Base-by-base conservation (phyloP, 176 grass and related monocot genomes). In the Ensete ventricosum region DNA sequence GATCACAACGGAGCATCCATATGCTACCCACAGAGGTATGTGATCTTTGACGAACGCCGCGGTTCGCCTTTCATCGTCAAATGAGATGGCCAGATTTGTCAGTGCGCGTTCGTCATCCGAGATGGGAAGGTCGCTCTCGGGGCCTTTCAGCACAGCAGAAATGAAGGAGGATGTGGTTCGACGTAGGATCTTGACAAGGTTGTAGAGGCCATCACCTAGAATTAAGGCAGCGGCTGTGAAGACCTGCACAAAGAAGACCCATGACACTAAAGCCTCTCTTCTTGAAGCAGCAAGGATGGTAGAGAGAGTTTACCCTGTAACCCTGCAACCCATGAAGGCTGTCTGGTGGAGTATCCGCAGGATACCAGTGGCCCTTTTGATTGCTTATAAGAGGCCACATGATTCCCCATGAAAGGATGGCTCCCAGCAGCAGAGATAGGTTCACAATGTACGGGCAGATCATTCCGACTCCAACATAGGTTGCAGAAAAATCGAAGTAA, bases 371-470 rank as follows among this genome's bases (percentile, higher is more conserved):
- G 11, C 85, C 81, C 72, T 73, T 80, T 72, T 83, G 83, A 27
- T 80, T 81, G n/a, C 66, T 82, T 79, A 97, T 93, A 57, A 87
- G 80, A 19, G 93, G 93, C 90, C 93, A 93, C 88, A 97, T 92
- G 67, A 97, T 67, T 20, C 93, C 93, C 90, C 93, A 97, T 8
- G 90, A 97, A 13, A 97, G 59, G 26, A 97, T 77, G 10, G 87
- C 90, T 17, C 93, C 90, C 2, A 97, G 49, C 8, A 97, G 85
- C 19, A 97, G 73, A 1, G 92, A 96, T 62, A 76, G 2, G 79
- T 96, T 96, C 16, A 96, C 92, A 52, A 92, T 84, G 73, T 92
- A 84, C 0, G 92, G 92, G 67, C 89, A 96, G 71, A 96, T 96
- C 92, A 92, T 96, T 55, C 92, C 92, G 0, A 92, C 89, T 77